phyloP scores from a whole-genome alignment of 2,329 filamentous ascomycete species.

The Colletotrichum tropicale region DNA sequence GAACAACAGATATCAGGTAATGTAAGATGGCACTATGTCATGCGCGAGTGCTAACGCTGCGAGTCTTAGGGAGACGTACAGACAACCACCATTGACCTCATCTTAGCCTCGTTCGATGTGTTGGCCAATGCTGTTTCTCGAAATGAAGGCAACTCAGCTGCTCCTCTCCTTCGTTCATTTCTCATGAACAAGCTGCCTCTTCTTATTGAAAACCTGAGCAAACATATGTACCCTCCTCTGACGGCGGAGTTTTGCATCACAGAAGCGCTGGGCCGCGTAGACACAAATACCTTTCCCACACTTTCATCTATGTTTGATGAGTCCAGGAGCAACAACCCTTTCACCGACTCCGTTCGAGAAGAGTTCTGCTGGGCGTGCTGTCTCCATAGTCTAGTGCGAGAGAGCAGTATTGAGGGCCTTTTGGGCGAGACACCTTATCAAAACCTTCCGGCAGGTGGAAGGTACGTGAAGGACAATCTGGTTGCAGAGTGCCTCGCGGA shows the following conservation, averaged over 20 bases:
- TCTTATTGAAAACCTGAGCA: conserved; percentile 55
- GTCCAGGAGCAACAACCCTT: conserved; percentile 60
- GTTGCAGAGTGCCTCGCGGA: conserved; percentile 80
- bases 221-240: conserved; percentile 76
- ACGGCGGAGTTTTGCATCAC: conserved; percentile 73
- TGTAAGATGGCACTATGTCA: conserved; percentile 9
- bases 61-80: conserved; percentile 73
- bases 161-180: conserved; percentile 83
- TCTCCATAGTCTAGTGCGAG: conserved; percentile 82
- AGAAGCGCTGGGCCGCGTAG: conserved; percentile 79
- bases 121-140: conserved; percentile 85
- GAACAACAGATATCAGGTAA: conserved; percentile 81
- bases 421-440: conserved; percentile 86
- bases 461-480: conserved; percentile 78
- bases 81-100: conserved; percentile 78
- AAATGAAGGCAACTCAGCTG: conserved; percentile 58
- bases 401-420: conserved; percentile 78
- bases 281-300: conserved; percentile 75
- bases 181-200: conserved; percentile 72
- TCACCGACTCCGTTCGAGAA: conserved; percentile 63
- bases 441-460: conserved; percentile 74
- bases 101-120: conserved; percentile 88
- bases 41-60: not conserved
- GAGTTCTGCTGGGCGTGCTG: conserved; percentile 92
- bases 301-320: conserved; percentile 64